Conservation (phyloP, 2,329 filamentous ascomycete genomes). For the Aureobasidium mangrovei region DNA sequence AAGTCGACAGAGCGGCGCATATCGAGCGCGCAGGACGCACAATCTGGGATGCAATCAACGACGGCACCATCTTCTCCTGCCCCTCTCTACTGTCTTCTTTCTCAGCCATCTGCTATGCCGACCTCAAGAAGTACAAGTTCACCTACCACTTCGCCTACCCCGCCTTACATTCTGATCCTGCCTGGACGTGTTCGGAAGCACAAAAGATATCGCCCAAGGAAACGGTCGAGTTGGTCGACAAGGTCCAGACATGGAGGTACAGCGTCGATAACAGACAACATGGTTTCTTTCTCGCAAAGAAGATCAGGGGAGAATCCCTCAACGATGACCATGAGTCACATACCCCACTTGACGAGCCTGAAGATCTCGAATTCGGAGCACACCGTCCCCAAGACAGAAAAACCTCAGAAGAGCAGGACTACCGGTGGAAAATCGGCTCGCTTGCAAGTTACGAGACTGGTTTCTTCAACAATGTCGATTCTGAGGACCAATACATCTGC, state of each 20-base stretch:
- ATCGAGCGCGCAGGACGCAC: conserved; percentile 71
- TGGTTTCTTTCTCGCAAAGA: conserved; percentile 94
- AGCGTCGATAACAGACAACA: conserved; percentile 73
- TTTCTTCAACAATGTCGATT: conserved; percentile 67
- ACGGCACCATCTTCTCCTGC: conserved; percentile 91
- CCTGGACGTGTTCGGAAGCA: conserved; percentile 45
- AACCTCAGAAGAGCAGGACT: conserved; percentile 48
- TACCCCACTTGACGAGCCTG: conserved; percentile 21
- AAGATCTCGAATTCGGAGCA: conserved; percentile 23
- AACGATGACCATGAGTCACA: conserved; percentile 24
- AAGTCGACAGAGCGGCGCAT: conserved; percentile 68
- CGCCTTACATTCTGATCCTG: conserved; percentile 77
- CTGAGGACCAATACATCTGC: conserved; percentile 71
- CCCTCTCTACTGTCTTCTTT: conserved; percentile 88
- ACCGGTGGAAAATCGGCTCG: conserved; percentile 67
- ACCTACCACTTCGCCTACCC: conserved; percentile 98
- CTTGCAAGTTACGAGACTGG: conserved; percentile 73
- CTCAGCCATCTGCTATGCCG: conserved; percentile 81
- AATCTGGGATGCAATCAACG: conserved; percentile 95
- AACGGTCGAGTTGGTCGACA: conserved; percentile 69
- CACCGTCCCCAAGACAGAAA: conserved; percentile 32
- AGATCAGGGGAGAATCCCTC: conserved; percentile 37
- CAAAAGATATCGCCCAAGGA: conserved; percentile 54
- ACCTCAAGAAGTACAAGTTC: conserved; percentile 95
- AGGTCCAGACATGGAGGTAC: conserved; percentile 81